phyloP scores from a whole-genome alignment of 2,329 filamentous ascomycete species.

The Rosellinia necatrix region DNA sequence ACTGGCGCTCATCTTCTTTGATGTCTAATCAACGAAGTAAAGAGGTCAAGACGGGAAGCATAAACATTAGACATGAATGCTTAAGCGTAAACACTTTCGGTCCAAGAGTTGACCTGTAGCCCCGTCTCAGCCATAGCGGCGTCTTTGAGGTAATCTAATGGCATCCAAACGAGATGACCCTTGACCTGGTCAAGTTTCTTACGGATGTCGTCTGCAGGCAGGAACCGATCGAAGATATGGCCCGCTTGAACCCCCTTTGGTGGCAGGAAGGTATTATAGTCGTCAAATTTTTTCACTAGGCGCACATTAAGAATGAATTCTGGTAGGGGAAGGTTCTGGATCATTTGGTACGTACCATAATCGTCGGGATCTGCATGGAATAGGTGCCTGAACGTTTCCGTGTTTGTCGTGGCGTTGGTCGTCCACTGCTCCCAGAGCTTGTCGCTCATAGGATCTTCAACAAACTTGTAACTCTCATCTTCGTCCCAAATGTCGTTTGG shows the following conservation, averaged over 20 bases:
- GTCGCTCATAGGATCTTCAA: slow-evolving; percentile 72
- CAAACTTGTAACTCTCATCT: slow-evolving; percentile 66
- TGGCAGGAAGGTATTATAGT: slow-evolving; percentile 81
- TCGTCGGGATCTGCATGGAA: slow-evolving; percentile 92
- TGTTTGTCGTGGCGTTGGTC: slow-evolving; percentile 70
- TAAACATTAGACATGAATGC: no score
- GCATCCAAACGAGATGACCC: slow-evolving; percentile 95
- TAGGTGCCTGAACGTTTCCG: slow-evolving; percentile 73
- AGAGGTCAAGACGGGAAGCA: no score
- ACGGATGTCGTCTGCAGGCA: slow-evolving; percentile 73
- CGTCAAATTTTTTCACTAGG: slow-evolving; percentile 80
- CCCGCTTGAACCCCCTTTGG: slow-evolving; percentile 75
- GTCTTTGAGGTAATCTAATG: slow-evolving; percentile 82
- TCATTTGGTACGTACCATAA: slow-evolving; percentile 57
- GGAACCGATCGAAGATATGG: slow-evolving; percentile 82
- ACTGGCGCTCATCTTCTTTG: no score
- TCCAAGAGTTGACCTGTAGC: slow-evolving; percentile 81
- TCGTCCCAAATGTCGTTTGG: slow-evolving; percentile 66
- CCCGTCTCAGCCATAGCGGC: slow-evolving; percentile 90
- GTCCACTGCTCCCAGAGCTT: slow-evolving; percentile 74
- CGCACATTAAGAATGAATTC: slow-evolving; percentile 13
- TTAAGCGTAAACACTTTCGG: slow-evolving; percentile 83
- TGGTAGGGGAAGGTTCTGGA: neutral
- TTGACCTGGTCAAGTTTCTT: slow-evolving; percentile 77
- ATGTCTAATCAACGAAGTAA: no score